A percentile compares a stretch with the other conserved stretches of the same genome.
phyloP scores from a whole-genome alignment of 1,284 basidiomycete genomes.

The Violaceomyces palustris region DNA sequence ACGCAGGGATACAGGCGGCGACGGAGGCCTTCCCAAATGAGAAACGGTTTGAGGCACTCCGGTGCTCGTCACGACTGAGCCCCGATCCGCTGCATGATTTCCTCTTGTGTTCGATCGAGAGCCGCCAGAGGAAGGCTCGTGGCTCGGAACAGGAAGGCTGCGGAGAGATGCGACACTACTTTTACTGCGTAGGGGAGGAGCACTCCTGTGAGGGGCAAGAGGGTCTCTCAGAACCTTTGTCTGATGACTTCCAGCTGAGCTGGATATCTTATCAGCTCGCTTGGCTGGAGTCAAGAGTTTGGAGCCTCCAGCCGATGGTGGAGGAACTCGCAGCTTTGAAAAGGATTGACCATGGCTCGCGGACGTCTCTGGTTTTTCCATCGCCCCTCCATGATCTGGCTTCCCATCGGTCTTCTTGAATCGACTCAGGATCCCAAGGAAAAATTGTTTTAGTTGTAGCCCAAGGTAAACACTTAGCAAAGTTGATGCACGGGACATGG shows the following conservation, averaged over 20 bases:
- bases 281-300: too few relatives aligned
- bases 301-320: too few relatives aligned
- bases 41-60: neutral
- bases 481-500: constrained; percentile 3
- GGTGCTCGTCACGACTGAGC: neutral
- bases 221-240: too few relatives aligned
- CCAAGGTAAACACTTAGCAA: neutral
- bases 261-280: too few relatives aligned
- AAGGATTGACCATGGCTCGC: constrained; percentile 5
- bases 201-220: too few relatives aligned
- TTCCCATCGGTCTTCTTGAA: neutral
- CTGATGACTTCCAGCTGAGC: too few relatives aligned
- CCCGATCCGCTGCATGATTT: neutral
- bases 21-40: constrained; percentile 7
- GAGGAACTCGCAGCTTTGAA: constrained; percentile 11
- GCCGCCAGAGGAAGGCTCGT: constrained; percentile 2
- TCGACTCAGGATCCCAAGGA: neutral
- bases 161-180: too few relatives aligned
- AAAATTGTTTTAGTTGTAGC: neutral
- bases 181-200: too few relatives aligned
- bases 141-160: constrained; percentile 12
- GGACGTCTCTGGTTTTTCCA: neutral
- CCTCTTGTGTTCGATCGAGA: neutral
- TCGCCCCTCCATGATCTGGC: neutral
- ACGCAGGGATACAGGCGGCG: constrained; percentile 11